phyloP scores from a whole-genome alignment of 495 filamentous ascomycete genomes.

The Clohesyomyces aquaticus region DNA sequence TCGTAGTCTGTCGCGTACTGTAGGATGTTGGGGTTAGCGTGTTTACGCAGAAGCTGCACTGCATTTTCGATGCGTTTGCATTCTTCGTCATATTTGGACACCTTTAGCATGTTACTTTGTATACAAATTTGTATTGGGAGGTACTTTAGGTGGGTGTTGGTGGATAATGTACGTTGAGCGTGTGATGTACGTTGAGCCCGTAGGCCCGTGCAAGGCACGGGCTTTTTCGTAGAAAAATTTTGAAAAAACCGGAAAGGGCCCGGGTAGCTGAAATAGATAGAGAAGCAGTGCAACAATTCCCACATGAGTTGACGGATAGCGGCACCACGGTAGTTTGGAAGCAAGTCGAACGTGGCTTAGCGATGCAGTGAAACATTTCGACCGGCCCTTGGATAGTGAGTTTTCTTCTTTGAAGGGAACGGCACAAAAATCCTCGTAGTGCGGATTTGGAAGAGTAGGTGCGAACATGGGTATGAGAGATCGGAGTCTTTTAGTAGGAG shows the following conservation, averaged over 20 bases:
- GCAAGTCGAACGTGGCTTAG: slow-evolving; percentile 50
- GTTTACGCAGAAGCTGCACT: not conserved
- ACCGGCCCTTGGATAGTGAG: slow-evolving; percentile 32
- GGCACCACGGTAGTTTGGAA: slow-evolving; percentile 10
- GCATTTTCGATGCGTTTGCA: not conserved
- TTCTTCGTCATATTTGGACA: not conserved
- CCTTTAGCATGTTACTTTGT: not conserved
- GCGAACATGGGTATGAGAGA: not conserved
- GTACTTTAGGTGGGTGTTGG: no score
- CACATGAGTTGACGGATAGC: slow-evolving; percentile 15
- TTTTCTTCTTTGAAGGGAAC: not conserved
- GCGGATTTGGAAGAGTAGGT: not conserved
- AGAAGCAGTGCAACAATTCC: slow-evolving; percentile 21
- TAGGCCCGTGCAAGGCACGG: not conserved
- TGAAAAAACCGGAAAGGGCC: not conserved
- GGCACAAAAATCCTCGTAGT: not conserved
- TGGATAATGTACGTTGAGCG: not conserved
- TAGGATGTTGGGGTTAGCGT: not conserved
- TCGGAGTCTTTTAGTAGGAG: not conserved
- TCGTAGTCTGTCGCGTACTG: not conserved
- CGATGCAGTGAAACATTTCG: slow-evolving; percentile 50
- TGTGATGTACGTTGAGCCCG: not conserved
- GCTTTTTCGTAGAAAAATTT: not conserved
- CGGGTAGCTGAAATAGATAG: slow-evolving; percentile 14
- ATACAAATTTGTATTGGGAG: not conserved